Base-by-base conservation (phyloP, 441 rosid species). In the Brassica balearica region DNA sequence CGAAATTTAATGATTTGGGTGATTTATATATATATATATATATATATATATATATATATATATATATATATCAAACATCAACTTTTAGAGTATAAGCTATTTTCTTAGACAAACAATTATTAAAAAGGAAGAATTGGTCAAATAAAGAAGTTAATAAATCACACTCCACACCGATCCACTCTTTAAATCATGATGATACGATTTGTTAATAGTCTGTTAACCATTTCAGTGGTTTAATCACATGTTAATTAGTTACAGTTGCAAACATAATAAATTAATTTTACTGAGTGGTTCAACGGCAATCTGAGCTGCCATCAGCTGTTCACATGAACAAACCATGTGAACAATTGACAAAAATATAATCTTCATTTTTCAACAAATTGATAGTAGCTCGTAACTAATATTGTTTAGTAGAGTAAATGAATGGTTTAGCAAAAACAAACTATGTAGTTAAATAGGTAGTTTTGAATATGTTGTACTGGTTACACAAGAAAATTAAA, bases 241-340 rank as follows among this genome's bases (percentile, higher is more conserved):
- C 70, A 34, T 53, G 19, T 61, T 32, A 9, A 36, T 36, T 25
- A 17, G 41, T 66, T 56, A 11, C 36, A 25, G 8, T 12, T 12
- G 65, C 65, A 61, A 61, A 25, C 10, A 25, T 23, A 60, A 22
- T 60, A 22, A 60, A 60, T n/a, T 48, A 48, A 48, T 48, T 48
- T 3, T 43, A 43, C n/a, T 43, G 51, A 43, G 51, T 43, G 51
- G 51, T 43, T 43, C n/a, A 11, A 43, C 51, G 0, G n/a, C 51
- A 43, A 43, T 43, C 51, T 43, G 51, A 43, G 51, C 51, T 43
- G 51, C 51, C 51, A 3, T 43, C 1, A 43, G 51, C 51, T 43
- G 51, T 43, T 43, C n/a, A 43, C 51, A 43, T 10, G 51, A 43
- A 43, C 51, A 43, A 2, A 43, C 51, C 51, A 43, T 10, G 51